Conservation (phyloP, 129 eudicot species). For the Sambucus nigra region DNA sequence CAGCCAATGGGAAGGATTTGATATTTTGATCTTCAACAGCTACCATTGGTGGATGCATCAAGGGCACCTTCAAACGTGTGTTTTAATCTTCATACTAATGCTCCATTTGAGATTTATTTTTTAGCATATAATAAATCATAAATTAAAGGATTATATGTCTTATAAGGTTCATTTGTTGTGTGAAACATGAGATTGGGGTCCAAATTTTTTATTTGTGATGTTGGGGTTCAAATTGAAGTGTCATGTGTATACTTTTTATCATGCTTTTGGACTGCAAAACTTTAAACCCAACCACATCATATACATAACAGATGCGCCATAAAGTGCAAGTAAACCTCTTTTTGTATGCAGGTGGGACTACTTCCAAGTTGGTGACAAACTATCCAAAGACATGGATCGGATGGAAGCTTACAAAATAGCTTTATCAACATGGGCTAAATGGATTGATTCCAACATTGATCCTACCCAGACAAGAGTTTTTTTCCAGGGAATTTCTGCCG, state of each 20-base stretch:
- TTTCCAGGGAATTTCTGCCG: slow-evolving; percentile 70
- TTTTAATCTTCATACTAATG: slow-evolving; percentile 3
- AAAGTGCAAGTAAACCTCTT: no score
- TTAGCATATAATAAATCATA: no score
- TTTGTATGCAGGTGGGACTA: slow-evolving; percentile 73
- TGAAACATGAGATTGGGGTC: no score
- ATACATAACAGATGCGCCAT: no score
- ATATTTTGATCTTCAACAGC: slow-evolving; percentile 71
- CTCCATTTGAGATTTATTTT: no score
- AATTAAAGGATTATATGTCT: no score
- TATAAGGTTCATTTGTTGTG: no score
- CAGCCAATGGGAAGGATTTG: slow-evolving; percentile 51
- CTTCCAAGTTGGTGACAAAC: slow-evolving; percentile 49
- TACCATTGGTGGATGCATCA: slow-evolving; percentile 92
- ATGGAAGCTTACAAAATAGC: slow-evolving; percentile 80
- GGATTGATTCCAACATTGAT: slow-evolving; percentile 69
- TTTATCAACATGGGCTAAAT: slow-evolving; percentile 71
- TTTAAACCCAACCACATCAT: no score
- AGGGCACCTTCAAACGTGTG: slow-evolving; percentile 40
- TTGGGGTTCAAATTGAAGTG: no score
- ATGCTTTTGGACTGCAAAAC: no score
- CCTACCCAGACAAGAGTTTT: slow-evolving; percentile 49
- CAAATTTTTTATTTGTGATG: no score
- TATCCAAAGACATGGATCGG: slow-evolving; percentile 49
- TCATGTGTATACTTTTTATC: no score